Evolutionary conservation across 2,329 filamentous ascomycete genomes (phyloP).

Genomic region (Aspergillus viridinutans): DNA sequence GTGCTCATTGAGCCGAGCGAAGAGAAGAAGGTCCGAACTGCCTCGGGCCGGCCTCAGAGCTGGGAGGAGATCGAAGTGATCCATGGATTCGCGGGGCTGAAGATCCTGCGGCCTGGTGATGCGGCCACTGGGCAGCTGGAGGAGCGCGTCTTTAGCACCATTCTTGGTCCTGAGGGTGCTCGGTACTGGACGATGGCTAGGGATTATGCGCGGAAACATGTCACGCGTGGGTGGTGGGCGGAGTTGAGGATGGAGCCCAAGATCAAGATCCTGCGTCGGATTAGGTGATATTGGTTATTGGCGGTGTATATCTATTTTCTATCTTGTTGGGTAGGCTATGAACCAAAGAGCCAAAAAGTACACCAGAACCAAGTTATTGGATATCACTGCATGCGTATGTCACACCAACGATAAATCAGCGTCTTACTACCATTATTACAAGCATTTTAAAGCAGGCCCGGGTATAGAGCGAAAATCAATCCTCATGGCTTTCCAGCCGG

Average conservation of each 20-base stretch:
- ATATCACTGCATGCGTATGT: background rate
- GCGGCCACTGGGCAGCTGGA: slow-evolving; percentile 24
- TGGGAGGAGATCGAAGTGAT: slow-evolving; percentile 53
- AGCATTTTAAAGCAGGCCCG: no score
- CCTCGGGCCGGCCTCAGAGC: slow-evolving; percentile 40
- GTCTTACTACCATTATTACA: no score
- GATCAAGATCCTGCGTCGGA: slow-evolving; percentile 45
- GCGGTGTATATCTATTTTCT: background rate
- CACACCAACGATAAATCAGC: background rate
- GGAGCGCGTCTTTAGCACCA: slow-evolving; percentile 29
- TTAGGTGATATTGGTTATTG: slow-evolving; percentile 1
- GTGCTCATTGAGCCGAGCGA: slow-evolving; percentile 48
- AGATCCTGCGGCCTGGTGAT: slow-evolving; percentile 44
- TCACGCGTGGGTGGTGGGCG: slow-evolving; percentile 52
- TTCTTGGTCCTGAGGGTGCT: slow-evolving; percentile 31
- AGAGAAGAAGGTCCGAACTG: slow-evolving; percentile 20
- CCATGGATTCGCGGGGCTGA: slow-evolving; percentile 49
- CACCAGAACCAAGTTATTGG: slow-evolving; percentile 1
- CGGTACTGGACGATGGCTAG: slow-evolving; percentile 24
- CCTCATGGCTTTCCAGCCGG: slow-evolving; percentile 44
- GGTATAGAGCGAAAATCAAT: background rate
- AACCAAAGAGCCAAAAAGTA: background rate
- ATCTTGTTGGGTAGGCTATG: background rate
- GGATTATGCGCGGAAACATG: slow-evolving; percentile 20
- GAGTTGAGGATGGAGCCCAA: slow-evolving; percentile 52